Evolutionary conservation across 2,329 filamentous ascomycete genomes (phyloP).

Genomic region (Colletotrichum nymphaeae): DNA sequence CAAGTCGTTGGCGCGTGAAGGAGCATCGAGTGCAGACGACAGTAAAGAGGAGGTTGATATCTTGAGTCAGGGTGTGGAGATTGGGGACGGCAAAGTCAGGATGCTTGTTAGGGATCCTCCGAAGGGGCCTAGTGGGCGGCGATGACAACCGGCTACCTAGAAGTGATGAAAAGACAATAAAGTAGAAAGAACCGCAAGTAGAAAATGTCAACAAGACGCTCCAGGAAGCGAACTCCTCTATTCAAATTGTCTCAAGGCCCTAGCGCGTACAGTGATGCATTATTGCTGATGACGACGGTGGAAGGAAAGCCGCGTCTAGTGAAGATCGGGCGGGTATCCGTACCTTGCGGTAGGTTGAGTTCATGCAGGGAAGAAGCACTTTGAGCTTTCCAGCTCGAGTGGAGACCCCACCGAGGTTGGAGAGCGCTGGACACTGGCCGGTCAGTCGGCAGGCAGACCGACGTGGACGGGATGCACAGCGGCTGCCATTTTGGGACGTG

Average conservation of each 20-base stretch:
- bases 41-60: constrained; percentile 65
- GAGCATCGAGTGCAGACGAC: constrained; percentile 50
- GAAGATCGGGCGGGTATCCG: neutral
- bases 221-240: neutral
- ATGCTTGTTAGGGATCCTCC: constrained; percentile 71
- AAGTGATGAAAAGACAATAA: constrained; percentile 33
- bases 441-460: constrained; percentile 20
- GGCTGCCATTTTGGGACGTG: constrained; percentile 19
- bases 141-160: constrained; percentile 47
- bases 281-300: neutral
- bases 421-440: neutral
- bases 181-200: constrained; percentile 28
- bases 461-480: constrained; percentile 20
- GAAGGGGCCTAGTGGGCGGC: constrained; percentile 64
- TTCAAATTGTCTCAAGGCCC: neutral
- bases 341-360: neutral
- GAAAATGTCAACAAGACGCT: constrained; percentile 20
- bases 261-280: neutral
- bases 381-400: constrained; percentile 29
- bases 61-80: constrained; percentile 74
- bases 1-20: constrained; percentile 66
- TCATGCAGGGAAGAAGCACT: constrained; percentile 32
- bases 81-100: constrained; percentile 74
- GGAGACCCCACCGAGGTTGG: constrained; percentile 27
- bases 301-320: neutral